Evolutionary conservation across 2,329 filamentous ascomycete genomes (phyloP).

Genomic region (Xylaria digitata): DNA sequence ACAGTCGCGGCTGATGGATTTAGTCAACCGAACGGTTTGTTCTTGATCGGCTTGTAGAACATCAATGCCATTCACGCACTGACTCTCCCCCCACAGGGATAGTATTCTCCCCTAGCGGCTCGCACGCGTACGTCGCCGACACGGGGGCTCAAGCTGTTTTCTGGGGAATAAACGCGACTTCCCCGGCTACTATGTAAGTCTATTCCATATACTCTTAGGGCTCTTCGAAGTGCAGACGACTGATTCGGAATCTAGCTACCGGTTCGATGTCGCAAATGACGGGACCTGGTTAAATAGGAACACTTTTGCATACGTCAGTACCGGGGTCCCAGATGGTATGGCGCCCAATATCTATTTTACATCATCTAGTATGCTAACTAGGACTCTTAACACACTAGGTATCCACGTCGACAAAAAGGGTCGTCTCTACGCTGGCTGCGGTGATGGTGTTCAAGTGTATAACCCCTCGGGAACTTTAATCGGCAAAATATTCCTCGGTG

Average conservation of each 20-base stretch:
- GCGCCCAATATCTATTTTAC: background rate
- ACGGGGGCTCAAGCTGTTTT: slow-evolving; percentile 62
- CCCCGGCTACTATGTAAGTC: slow-evolving; percentile 61
- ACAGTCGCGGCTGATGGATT: slow-evolving; percentile 69
- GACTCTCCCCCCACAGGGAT: slow-evolving; percentile 54
- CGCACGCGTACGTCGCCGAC: slow-evolving; percentile 66
- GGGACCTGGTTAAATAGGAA: slow-evolving; percentile 61
- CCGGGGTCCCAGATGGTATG: slow-evolving; percentile 68
- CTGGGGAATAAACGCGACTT: slow-evolving; percentile 55
- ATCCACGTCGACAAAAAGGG: slow-evolving; percentile 66
- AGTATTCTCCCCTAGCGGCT: slow-evolving; percentile 65
- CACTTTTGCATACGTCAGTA: slow-evolving; percentile 66
- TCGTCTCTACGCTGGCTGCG: slow-evolving; percentile 65
- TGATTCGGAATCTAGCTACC: slow-evolving; percentile 52
- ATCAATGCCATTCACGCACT: background rate
- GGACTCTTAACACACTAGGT: slow-evolving; percentile 57
- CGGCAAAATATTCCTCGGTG: slow-evolving; percentile 67
- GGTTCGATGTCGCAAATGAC: slow-evolving; percentile 58
- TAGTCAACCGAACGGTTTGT: slow-evolving; percentile 62
- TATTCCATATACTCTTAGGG: background rate
- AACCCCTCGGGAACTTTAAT: slow-evolving; percentile 61
- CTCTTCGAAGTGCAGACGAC: slow-evolving; percentile 3
- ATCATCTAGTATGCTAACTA: slow-evolving; percentile 29
- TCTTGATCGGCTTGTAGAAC: background rate
- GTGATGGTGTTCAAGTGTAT: slow-evolving; percentile 64